Percentiles rank a stretch among this genome's conserved stretches.
Conservation (phyloP, 805 yeast species). For the Isabelozyma gotoi region DNA sequence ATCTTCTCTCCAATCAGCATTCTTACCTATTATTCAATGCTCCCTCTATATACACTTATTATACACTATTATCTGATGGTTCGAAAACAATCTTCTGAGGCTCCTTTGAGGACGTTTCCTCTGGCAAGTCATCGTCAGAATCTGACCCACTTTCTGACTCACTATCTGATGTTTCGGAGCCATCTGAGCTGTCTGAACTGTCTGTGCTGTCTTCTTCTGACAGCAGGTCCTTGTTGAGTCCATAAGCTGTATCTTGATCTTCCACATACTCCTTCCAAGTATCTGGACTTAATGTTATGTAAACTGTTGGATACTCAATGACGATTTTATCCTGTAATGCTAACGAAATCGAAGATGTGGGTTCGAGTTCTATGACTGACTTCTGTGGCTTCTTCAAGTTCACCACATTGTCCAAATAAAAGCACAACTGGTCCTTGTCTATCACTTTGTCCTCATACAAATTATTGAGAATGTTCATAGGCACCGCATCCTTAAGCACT, state of each 20-base stretch:
- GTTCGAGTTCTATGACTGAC: conserved; percentile 38
- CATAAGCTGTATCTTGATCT: conserved; percentile 17
- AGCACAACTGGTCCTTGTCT: conserved; percentile 24
- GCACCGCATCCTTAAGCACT: conserved; percentile 38
- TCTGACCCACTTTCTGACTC: conserved; percentile 6
- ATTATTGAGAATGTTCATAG: conserved; percentile 30
- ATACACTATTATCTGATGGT: too few relatives aligned
- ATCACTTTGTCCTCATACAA: conserved; percentile 9
- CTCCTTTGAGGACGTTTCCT: conserved; percentile 30
- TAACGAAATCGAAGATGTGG: conserved; percentile 41
- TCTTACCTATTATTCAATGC: too few relatives aligned
- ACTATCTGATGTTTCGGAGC: conserved; percentile 2
- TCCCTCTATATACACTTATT: too few relatives aligned
- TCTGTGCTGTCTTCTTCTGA: not conserved
- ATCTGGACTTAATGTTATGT: conserved; percentile 30
- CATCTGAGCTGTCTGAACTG: conserved; percentile 8
- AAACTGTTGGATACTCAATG: conserved; percentile 76
- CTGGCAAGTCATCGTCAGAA: conserved; percentile 32
- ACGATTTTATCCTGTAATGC: conserved; percentile 58
- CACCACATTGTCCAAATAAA: conserved; percentile 35
- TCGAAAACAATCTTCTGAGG: not conserved
- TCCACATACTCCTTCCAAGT: conserved; percentile 23
- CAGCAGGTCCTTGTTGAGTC: conserved; percentile 1
- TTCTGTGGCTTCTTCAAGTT: conserved; percentile 10
- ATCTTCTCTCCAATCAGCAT: too few relatives aligned